Conservation (phyloP, 345 rosid genomes). For the Eutrema heterophyllum region DNA sequence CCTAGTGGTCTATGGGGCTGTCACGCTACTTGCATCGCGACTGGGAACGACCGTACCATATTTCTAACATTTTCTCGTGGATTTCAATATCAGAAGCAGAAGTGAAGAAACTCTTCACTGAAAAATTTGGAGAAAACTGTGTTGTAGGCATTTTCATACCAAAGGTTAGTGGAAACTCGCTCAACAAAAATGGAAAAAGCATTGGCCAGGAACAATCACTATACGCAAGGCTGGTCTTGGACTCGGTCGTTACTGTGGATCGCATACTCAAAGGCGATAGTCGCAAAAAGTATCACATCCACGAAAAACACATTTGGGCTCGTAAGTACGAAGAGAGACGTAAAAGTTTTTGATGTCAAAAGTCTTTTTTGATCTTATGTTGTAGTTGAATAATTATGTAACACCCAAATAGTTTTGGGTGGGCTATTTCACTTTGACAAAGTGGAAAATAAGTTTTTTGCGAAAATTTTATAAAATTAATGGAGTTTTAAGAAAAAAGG, state of each 20-base stretch:
- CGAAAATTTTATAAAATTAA: no score
- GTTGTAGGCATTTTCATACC: conserved; percentile 9
- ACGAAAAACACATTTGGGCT: conserved; percentile 33
- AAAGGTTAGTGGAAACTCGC: background rate
- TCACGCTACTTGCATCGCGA: background rate
- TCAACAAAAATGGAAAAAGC: background rate
- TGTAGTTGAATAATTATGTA: no score
- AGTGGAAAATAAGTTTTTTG: no score
- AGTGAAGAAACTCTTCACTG: conserved; percentile 28
- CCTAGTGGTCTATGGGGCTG: background rate
- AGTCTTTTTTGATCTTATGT: no score
- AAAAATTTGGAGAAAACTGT: conserved; percentile 12
- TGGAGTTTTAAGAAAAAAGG: no score
- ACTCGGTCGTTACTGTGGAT: background rate
- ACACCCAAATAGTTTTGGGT: no score
- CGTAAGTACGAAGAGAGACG: conserved; percentile 21
- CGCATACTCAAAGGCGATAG: background rate
- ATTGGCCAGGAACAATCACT: conserved; percentile 5
- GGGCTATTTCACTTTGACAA: no score
- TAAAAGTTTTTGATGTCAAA: no score
- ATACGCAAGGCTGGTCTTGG: conserved; percentile 9
- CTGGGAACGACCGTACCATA: conserved; percentile 32
- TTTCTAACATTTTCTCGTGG: conserved; percentile 47
- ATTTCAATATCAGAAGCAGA: conserved; percentile 29
- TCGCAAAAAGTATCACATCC: background rate